phyloP scores from a whole-genome alignment of 2,329 filamentous ascomycete species.

The Aspergillus puulaauensis region DNA sequence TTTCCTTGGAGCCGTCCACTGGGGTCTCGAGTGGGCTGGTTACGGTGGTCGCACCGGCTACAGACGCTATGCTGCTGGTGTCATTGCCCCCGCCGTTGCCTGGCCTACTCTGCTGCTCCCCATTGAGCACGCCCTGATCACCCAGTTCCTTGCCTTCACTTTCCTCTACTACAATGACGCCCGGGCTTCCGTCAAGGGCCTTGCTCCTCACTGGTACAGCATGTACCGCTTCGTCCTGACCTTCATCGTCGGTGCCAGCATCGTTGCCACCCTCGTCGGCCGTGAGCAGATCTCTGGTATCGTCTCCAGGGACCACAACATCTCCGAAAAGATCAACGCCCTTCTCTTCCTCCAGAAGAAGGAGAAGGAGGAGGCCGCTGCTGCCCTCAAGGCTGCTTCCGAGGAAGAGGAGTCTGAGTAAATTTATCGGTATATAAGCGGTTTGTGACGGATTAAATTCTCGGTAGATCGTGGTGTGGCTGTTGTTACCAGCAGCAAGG shows the following conservation, averaged over 20 bases:
- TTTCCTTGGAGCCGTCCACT: slow-evolving; percentile 91
- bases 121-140: slow-evolving; percentile 78
- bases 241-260: slow-evolving; percentile 79
- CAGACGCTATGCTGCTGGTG: slow-evolving; percentile 78
- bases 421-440: slow-evolving; percentile 13
- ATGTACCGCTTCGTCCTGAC: slow-evolving; percentile 91
- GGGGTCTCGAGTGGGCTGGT: slow-evolving; percentile 83
- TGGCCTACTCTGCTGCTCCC: slow-evolving; percentile 89
- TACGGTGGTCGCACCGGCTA: slow-evolving; percentile 68
- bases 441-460: background rate
- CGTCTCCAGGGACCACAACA: slow-evolving; percentile 34
- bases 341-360: slow-evolving; percentile 50
- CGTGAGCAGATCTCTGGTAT: slow-evolving; percentile 68
- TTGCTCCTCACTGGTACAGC: slow-evolving; percentile 81
- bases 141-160: slow-evolving; percentile 82
- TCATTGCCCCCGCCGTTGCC: slow-evolving; percentile 74
- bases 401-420: slow-evolving; percentile 36
- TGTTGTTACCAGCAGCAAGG: slow-evolving; percentile 6
- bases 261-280: slow-evolving; percentile 77
- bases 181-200: slow-evolving; percentile 69
- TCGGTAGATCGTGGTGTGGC: slow-evolving; percentile 1
- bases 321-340: slow-evolving; percentile 53
- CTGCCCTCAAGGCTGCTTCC: slow-evolving; percentile 32
- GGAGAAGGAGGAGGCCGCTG: slow-evolving; percentile 46
- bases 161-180: slow-evolving; percentile 83